These are phyloP conservation scores for Saccharomycopsis babjevae DNA, from an alignment of 805 yeast species.

Conservation along the genomic window DNA sequence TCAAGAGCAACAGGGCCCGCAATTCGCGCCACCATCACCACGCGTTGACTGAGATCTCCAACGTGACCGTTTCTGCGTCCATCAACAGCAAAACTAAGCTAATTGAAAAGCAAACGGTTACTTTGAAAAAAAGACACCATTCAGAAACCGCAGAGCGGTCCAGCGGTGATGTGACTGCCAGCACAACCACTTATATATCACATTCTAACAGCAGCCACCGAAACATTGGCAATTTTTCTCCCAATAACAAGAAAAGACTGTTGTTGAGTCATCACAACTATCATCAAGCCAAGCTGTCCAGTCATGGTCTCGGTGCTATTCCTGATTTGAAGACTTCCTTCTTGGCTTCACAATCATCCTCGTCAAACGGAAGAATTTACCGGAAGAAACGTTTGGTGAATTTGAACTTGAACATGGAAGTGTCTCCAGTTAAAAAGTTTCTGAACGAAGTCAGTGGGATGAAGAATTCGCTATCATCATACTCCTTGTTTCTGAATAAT, in stretches of 20 bases:
- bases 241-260: background rate
- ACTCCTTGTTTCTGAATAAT: background rate
- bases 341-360: background rate
- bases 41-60: slow-evolving; percentile 2
- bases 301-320: background rate
- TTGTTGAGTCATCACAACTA: background rate
- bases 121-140: slow-evolving; percentile 9
- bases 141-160: background rate
- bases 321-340: background rate
- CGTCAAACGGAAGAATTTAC: background rate
- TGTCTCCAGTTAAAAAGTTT: background rate
- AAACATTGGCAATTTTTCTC: background rate
- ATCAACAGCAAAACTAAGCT: slow-evolving; percentile 17
- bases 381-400: background rate
- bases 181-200: background rate
- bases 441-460: background rate
- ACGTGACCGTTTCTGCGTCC: slow-evolving; percentile 18
- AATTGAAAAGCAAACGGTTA: slow-evolving; percentile 18
- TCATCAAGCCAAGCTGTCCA: background rate
- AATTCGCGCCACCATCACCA: background rate
- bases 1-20: background rate
- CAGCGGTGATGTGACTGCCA: background rate
- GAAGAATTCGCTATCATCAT: background rate
- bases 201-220: background rate
- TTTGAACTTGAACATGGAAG: background rate